Evolutionary conservation across 2,329 filamentous ascomycete species (phyloP).

Genomic region (Colletotrichum tropicale): DNA sequence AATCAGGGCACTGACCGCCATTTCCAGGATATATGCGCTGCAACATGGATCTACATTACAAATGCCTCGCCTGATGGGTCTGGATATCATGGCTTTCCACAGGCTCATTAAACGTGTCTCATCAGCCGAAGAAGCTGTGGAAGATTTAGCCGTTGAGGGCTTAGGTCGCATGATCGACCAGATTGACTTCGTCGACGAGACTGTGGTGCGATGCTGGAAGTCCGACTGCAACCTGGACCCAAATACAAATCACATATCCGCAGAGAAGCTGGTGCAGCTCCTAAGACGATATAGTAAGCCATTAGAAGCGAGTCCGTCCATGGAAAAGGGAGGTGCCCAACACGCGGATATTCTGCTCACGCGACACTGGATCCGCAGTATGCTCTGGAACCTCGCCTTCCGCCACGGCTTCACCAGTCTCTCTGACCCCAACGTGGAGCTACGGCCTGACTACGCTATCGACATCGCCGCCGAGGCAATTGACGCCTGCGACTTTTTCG

Average conservation of each 20-base stretch:
- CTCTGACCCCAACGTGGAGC: background rate
- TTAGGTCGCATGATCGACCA: background rate
- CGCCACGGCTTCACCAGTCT: background rate
- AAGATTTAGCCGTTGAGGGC: background rate
- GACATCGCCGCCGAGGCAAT: background rate
- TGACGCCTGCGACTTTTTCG: background rate
- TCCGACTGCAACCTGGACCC: background rate
- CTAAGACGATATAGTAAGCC: background rate
- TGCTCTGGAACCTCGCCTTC: background rate
- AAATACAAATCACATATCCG: background rate
- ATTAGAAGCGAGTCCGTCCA: background rate
- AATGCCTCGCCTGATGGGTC: background rate
- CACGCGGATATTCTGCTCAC: background rate
- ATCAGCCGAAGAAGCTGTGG: background rate
- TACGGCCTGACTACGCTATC: background rate
- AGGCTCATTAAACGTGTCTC: background rate
- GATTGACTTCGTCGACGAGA: background rate
- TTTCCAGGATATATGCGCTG: background rate
- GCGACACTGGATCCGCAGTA: background rate
- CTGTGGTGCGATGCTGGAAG: background rate
- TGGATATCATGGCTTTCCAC: background rate
- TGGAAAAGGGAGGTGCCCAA: background rate
- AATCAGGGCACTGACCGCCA: background rate
- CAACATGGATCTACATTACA: background rate
- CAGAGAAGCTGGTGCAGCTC: background rate